These are phyloP conservation scores for Piromyces sp. DNA, from an alignment of 192 early-diverging fungal species.

Conservation along the genomic window DNA sequence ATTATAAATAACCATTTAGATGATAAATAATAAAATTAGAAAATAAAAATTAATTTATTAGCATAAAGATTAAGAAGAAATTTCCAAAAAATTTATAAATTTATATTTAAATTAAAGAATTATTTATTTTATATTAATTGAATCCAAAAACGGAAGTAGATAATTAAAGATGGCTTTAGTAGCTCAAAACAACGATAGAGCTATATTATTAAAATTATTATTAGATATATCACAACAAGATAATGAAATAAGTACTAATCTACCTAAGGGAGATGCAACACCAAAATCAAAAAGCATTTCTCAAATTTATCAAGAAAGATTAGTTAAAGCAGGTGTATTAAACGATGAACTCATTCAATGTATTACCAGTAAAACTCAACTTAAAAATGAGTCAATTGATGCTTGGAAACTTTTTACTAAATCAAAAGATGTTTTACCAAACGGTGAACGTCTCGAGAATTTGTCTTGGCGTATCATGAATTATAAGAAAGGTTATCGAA, in stretches of 20 bases:
- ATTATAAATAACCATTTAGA: no score
- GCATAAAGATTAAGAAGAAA: no score
- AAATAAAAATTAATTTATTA: no score
- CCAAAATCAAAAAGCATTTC: background rate
- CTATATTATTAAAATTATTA: background rate
- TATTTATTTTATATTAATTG: no score
- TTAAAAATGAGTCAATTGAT: slow-evolving; percentile 11
- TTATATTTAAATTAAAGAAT: no score
- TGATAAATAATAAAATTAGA: no score
- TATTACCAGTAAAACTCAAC: background rate
- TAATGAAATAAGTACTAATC: background rate
- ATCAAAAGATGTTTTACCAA: slow-evolving; percentile 56
- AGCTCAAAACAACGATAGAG: background rate
- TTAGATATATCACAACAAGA: background rate
- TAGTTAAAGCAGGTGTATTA: background rate
- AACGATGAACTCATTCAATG: background rate
- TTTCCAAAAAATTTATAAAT: no score
- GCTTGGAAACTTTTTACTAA: slow-evolving; percentile 64
- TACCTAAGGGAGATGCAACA: background rate
- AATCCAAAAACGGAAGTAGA: no score
- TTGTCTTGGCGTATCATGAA: slow-evolving; percentile 71
- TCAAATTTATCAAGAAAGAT: background rate
- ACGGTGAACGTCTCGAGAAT: slow-evolving; percentile 64
- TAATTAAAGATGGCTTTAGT: background rate
- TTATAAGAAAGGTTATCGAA: slow-evolving; percentile 26